phyloP scores from a whole-genome alignment of 2,329 filamentous ascomycete species.

The Cucurbitaria berberidis region DNA sequence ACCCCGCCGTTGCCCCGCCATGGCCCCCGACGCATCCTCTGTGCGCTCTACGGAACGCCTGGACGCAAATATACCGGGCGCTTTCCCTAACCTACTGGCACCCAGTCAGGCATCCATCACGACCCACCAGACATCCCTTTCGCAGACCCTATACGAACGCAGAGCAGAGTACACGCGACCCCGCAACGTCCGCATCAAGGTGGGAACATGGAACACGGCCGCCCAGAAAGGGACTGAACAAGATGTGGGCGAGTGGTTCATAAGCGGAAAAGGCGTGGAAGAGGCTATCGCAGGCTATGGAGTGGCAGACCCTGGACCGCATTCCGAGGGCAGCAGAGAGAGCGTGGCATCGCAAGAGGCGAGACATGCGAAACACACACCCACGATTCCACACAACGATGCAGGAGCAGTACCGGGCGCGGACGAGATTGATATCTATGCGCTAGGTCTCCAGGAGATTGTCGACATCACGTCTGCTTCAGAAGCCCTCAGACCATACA shows the following conservation, averaged over 20 bases:
- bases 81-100: conserved; percentile 50
- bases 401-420: conserved; percentile 59
- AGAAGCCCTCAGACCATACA: conserved; percentile 78
- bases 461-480: conserved; percentile 82
- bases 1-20: conserved; percentile 23
- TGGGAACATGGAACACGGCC: conserved; percentile 96
- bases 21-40: conserved; percentile 34
- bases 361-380: conserved; percentile 50
- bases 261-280: conserved; percentile 74
- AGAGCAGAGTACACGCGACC: conserved; percentile 79
- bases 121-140: conserved; percentile 56
- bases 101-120: conserved; percentile 35
- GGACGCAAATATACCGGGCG: conserved; percentile 56
- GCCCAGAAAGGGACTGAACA: conserved; percentile 83
- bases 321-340: conserved; percentile 49
- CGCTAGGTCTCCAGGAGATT: conserved; percentile 89
- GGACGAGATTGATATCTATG: conserved; percentile 84
- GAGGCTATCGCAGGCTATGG: conserved; percentile 64
- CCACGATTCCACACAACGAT: conserved; percentile 55
- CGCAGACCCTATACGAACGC: conserved; percentile 70
- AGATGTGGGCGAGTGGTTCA: conserved; percentile 88
- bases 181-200: conserved; percentile 79
- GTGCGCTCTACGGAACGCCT: conserved; percentile 40
- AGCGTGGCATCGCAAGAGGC: conserved; percentile 57
- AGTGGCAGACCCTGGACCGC: conserved; percentile 30